Evolutionary conservation across 2,329 filamentous ascomycete genomes (phyloP).

Genomic region (Fusarium tjaetaba): DNA sequence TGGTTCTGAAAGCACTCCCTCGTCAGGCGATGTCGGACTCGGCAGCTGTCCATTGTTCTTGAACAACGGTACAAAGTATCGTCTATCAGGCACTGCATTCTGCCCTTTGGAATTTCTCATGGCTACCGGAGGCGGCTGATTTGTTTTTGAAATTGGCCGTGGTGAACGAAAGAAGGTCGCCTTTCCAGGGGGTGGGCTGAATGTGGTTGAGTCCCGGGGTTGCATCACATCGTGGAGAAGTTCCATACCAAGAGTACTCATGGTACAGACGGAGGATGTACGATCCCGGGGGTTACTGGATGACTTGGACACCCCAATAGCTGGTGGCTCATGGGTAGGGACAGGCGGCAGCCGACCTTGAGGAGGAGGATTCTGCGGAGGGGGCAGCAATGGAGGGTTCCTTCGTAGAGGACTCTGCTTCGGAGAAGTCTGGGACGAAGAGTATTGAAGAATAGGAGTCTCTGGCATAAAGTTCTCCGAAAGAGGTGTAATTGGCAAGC

Average conservation of each 20-base stretch:
- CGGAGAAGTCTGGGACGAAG: background rate
- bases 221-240: constrained; percentile 38
- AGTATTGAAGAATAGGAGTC: background rate
- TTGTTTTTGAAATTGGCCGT: background rate
- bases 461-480: background rate
- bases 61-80: constrained; percentile 37
- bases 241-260: constrained; percentile 38
- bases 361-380: background rate
- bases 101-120: background rate
- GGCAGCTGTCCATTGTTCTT: constrained; percentile 19
- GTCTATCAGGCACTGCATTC: constrained; percentile 3
- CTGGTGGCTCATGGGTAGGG: background rate
- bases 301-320: too few relatives aligned
- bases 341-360: background rate
- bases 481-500: background rate
- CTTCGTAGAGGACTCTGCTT: background rate
- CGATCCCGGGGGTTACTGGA: background rate
- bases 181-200: background rate
- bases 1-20: background rate
- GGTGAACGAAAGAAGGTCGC: background rate
- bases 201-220: constrained; percentile 9
- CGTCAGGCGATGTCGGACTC: constrained; percentile 26
- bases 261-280: constrained; percentile 24
- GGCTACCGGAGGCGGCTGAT: background rate
- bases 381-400: background rate